Evolutionary conservation across 768 basidiomycete species (phyloP).

Genomic region (Hortiboletus campestris): DNA sequence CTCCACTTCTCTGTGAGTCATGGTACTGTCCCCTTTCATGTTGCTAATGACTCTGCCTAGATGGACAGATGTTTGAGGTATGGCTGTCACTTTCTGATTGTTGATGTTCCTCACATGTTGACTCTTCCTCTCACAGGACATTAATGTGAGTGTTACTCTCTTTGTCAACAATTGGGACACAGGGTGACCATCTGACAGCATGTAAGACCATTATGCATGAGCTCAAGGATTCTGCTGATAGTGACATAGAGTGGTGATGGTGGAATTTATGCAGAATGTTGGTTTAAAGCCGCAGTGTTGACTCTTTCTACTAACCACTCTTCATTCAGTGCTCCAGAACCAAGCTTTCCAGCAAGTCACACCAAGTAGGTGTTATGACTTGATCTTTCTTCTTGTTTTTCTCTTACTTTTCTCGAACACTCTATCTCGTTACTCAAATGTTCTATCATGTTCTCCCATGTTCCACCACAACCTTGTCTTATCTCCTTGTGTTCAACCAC

Average conservation of each 20-base stretch:
- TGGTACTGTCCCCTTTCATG: not conserved
- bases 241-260: slow-evolving; percentile 58
- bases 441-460: too few relatives aligned
- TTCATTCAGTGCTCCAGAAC: slow-evolving; percentile 57
- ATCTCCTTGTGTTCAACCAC: too few relatives aligned
- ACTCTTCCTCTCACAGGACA: slow-evolving; percentile 43
- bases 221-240: slow-evolving; percentile 16
- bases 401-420: too few relatives aligned
- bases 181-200: slow-evolving; percentile 26
- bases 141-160: slow-evolving; percentile 46
- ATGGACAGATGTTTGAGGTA: slow-evolving; percentile 63
- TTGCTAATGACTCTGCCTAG: slow-evolving; percentile 26
- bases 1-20: slow-evolving; percentile 51
- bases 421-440: too few relatives aligned
- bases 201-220: slow-evolving; percentile 25
- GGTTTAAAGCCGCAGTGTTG: slow-evolving; percentile 7
- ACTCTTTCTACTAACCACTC: not conserved
- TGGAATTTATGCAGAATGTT: slow-evolving; percentile 64
- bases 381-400: too few relatives aligned
- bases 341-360: slow-evolving; percentile 66
- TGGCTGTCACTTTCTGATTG: not conserved
- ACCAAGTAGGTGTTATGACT: slow-evolving; percentile 51
- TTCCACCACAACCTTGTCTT: too few relatives aligned
- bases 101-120: not conserved
- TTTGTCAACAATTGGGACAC: not conserved